phyloP scores from a whole-genome alignment of 352 stramenopile genomes.

The Phytophthora sp. region DNA sequence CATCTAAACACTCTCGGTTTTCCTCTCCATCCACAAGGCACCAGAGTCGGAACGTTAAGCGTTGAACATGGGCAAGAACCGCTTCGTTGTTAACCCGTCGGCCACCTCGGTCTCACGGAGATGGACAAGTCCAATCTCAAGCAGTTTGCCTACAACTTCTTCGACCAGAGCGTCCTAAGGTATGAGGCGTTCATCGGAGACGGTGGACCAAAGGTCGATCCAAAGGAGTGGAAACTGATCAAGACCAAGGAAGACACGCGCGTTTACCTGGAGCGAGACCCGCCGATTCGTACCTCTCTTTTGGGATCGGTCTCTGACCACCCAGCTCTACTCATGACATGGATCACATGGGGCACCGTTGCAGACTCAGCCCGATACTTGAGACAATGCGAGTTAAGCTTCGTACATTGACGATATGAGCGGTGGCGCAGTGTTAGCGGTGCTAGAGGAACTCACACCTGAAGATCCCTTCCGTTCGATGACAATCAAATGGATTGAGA shows the following conservation, averaged over 20 bases:
- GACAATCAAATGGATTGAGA: conserved; percentile 39
- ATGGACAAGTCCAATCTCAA: conserved; percentile 21
- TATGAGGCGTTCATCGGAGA: conserved; percentile 45
- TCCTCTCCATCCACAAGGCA: too few species aligned
- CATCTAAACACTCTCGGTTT: background rate
- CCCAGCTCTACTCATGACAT: conserved; percentile 31
- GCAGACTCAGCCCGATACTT: conserved; percentile 41
- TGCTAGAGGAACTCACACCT: conserved; percentile 39
- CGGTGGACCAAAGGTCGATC: conserved; percentile 37
- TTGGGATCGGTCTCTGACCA: conserved; percentile 15
- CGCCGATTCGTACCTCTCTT: conserved; percentile 15
- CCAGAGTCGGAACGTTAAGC: too few species aligned
- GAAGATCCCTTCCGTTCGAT: conserved; percentile 52
- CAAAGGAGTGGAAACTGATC: conserved; percentile 38
- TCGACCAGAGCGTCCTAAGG: conserved; percentile 34
- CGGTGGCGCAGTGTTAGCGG: conserved; percentile 48
- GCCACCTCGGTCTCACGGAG: conserved; percentile 12
- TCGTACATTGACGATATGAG: conserved; percentile 49
- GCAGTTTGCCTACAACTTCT: conserved; percentile 34
- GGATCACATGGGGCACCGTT: conserved; percentile 36
- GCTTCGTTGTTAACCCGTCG: conserved; percentile 34
- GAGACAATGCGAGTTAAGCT: conserved; percentile 44
- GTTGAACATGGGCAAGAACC: conserved; percentile 35
- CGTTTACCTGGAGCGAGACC: conserved; percentile 35
- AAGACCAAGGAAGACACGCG: conserved; percentile 35